These are phyloP conservation scores for Tubosaeta brunneosetosa DNA, from an alignment of 768 basidiomycete species.

Conservation along the genomic window DNA sequence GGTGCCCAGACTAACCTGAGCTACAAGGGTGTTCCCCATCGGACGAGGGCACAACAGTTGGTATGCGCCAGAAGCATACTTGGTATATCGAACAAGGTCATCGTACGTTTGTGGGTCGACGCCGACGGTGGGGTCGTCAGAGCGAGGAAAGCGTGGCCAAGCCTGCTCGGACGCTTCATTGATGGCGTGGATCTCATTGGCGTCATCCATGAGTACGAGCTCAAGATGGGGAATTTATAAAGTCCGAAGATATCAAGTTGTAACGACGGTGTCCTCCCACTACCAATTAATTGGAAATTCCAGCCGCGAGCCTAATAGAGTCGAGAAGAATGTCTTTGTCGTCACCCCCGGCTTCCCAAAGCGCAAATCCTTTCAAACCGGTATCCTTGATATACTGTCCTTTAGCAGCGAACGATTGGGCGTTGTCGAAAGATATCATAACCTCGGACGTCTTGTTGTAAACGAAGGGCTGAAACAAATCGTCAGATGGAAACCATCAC, in stretches of 20 bases:
- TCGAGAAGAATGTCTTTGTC: slow-evolving; percentile 56
- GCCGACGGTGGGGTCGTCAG: slow-evolving; percentile 21
- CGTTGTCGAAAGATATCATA: slow-evolving; percentile 64
- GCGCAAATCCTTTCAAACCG: slow-evolving; percentile 60
- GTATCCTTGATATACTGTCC: slow-evolving; percentile 51
- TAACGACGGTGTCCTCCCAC: not conserved
- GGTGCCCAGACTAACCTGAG: slow-evolving; percentile 29
- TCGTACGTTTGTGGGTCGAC: slow-evolving; percentile 37
- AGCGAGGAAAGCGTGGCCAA: slow-evolving; percentile 25
- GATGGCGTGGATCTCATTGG: not conserved
- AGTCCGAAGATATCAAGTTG: not conserved
- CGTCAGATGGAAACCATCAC: not conserved
- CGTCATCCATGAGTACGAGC: slow-evolving; percentile 4
- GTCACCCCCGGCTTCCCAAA: slow-evolving; percentile 73
- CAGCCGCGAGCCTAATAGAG: slow-evolving; percentile 36
- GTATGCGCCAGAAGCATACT: slow-evolving; percentile 50
- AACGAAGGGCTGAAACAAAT: slow-evolving; percentile 52
- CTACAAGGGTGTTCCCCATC: slow-evolving; percentile 42
- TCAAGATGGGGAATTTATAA: not conserved
- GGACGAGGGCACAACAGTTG: slow-evolving; percentile 43
- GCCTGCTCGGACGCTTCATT: not conserved
- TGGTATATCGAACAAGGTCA: slow-evolving; percentile 42
- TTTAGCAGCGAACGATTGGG: slow-evolving; percentile 54
- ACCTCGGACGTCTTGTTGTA: slow-evolving; percentile 54
- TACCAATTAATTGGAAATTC: not conserved